These are phyloP conservation scores for Aquilaria malaccensis DNA, from an alignment of 345 rosid genomes.

Conservation along the genomic window DNA sequence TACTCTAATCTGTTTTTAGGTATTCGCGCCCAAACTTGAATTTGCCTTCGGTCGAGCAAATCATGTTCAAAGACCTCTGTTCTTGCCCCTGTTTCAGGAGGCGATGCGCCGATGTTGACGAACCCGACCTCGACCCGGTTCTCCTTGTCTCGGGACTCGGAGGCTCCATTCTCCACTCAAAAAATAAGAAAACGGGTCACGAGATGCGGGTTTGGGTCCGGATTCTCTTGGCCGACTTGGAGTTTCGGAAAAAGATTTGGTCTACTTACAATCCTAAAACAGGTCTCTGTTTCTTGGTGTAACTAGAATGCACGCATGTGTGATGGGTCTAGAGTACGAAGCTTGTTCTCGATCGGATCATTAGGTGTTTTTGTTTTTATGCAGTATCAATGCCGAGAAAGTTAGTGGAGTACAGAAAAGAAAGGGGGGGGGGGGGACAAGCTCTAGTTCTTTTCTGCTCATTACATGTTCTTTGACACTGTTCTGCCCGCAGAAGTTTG, in stretches of 20 bases:
- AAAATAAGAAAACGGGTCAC: constrained; percentile 38
- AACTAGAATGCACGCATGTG: background rate
- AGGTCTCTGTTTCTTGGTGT: constrained; percentile 28
- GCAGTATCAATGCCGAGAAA: constrained; percentile 11
- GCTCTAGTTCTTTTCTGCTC: too few species aligned
- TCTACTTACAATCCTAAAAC: constrained; percentile 72
- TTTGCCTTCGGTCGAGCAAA: background rate
- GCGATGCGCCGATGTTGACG: constrained; percentile 8
- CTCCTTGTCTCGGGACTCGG: constrained; percentile 77
- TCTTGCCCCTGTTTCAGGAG: constrained; percentile 51
- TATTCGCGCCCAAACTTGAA: too few species aligned
- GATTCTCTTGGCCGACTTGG: constrained; percentile 63
- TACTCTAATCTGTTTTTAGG: too few species aligned
- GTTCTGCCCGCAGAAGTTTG: background rate
- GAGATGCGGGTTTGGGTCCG: constrained; percentile 85
- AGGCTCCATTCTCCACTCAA: constrained; percentile 69
- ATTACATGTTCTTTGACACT: too few species aligned
- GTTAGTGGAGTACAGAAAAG: background rate
- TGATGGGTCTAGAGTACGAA: background rate
- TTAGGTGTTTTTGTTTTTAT: background rate
- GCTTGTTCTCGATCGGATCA: background rate
- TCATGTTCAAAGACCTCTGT: constrained; percentile 17
- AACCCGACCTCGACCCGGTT: constrained; percentile 49
- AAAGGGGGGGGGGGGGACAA: too few species aligned
- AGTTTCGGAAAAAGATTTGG: constrained; percentile 72